A percentile compares a stretch with the other conserved stretches of the same genome.
Evolutionary conservation across 805 yeast species (phyloP).

Genomic region (Candida ipomoeae): DNA sequence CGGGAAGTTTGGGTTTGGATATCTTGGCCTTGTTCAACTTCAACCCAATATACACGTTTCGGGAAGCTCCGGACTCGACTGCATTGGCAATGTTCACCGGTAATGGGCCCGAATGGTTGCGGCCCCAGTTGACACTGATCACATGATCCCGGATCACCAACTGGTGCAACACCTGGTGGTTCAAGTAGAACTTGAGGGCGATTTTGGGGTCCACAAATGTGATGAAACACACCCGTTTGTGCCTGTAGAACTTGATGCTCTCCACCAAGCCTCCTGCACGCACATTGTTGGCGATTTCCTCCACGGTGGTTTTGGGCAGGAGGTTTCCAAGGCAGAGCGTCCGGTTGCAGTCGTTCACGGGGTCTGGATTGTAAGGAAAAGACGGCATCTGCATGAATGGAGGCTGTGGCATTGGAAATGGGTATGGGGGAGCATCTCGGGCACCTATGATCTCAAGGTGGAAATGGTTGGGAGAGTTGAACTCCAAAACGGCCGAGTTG

Average conservation of each 20-base stretch:
- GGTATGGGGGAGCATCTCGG: neutral
- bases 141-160: constrained; percentile 58
- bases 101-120: constrained; percentile 61
- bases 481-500: neutral
- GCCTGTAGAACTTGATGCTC: constrained; percentile 47
- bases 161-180: constrained; percentile 52
- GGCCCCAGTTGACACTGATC: constrained; percentile 68
- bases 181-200: constrained; percentile 64
- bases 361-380: constrained; percentile 23
- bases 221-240: constrained; percentile 59
- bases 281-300: constrained; percentile 71
- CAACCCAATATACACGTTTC: constrained; percentile 72
- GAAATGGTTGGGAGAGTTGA: neutral
- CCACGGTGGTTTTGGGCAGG: constrained; percentile 59
- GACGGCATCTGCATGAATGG: constrained; percentile 1
- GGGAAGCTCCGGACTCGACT: constrained; percentile 68
- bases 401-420: neutral
- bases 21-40: constrained; percentile 22
- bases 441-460: neutral
- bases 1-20: constrained; percentile 24
- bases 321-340: constrained; percentile 67
- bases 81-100: constrained; percentile 54
- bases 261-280: constrained; percentile 75
- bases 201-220: constrained; percentile 62
- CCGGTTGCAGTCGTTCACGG: constrained; percentile 48